These are phyloP conservation scores for Synchytrium microbalum DNA, from an alignment of 371 early-diverging fungal genomes.

Conservation along the genomic window DNA sequence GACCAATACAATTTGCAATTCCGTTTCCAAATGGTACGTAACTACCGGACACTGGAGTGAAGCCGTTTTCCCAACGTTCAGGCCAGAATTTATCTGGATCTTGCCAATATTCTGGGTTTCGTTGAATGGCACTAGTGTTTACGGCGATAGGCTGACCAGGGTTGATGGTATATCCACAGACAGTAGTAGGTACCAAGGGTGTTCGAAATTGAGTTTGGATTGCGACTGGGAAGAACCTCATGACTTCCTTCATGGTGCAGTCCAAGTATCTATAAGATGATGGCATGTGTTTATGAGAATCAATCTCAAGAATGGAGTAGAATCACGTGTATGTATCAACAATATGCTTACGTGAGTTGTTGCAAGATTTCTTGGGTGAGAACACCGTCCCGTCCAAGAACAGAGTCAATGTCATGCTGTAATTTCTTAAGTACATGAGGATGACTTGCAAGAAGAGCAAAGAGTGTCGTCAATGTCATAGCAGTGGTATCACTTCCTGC, in stretches of 20 bases:
- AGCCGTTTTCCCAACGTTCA: slow-evolving; percentile 22
- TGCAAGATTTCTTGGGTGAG: slow-evolving; percentile 1
- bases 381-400: neutral
- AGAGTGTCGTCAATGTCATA: slow-evolving; percentile 19
- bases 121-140: slow-evolving; percentile 21
- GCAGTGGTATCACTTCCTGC: slow-evolving; percentile 27
- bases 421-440: slow-evolving; percentile 21
- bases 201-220: slow-evolving; percentile 11
- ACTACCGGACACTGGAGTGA: slow-evolving; percentile 7
- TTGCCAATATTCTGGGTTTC: slow-evolving; percentile 19
- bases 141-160: neutral
- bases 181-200: neutral
- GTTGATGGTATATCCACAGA: neutral
- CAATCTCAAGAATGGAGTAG: no score
- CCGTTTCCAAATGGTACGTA: slow-evolving; percentile 3
- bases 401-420: slow-evolving; percentile 14
- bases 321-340: no score
- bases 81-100: slow-evolving; percentile 31
- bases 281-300: no score
- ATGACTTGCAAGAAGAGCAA: slow-evolving; percentile 15
- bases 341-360: neutral
- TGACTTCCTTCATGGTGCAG: no score
- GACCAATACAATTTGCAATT: neutral
- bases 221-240: slow-evolving; percentile 25
- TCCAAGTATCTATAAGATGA: no score